A percentile compares a stretch with the other conserved stretches of the same genome.
These are phyloP conservation scores for Gamarada debralockiae DNA, from an alignment of 495 filamentous ascomycete genomes.

Conservation along the genomic window DNA sequence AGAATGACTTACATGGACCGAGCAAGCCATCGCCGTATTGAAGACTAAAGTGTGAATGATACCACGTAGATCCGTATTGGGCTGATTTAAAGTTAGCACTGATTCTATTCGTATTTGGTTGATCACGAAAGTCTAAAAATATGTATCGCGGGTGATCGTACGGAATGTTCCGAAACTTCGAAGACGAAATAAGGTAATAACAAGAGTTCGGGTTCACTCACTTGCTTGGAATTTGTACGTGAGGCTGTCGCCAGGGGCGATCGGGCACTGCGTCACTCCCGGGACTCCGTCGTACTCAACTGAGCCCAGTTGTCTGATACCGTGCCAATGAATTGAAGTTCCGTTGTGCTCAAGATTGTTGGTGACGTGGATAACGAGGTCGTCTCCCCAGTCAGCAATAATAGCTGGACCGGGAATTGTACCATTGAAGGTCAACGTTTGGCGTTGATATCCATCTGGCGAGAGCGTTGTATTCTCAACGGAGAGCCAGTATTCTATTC, in stretches of 20 bases:
- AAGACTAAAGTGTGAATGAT: slow-evolving; percentile 55
- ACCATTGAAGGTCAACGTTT: slow-evolving; percentile 40
- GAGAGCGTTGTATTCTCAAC: slow-evolving; percentile 39
- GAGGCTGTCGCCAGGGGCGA: slow-evolving; percentile 37
- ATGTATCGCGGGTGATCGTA: too few species aligned
- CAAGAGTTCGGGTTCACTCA: too few species aligned
- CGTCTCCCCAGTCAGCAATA: slow-evolving; percentile 32
- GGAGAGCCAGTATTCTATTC: slow-evolving; percentile 35
- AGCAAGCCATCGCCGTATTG: slow-evolving; percentile 49
- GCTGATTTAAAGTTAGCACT: too few species aligned
- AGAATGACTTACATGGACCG: too few species aligned
- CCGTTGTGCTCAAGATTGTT: slow-evolving; percentile 38
- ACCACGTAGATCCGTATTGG: slow-evolving; percentile 59
- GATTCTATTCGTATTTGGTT: too few species aligned
- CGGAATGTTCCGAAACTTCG: too few species aligned
- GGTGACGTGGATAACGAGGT: slow-evolving; percentile 47
- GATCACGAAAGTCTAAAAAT: too few species aligned
- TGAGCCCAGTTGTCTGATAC: slow-evolving; percentile 30
- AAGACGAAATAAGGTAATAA: too few species aligned
- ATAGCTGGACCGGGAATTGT: slow-evolving; percentile 40
- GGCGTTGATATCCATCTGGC: slow-evolving; percentile 44
- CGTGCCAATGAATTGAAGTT: slow-evolving; percentile 48
- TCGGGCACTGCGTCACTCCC: slow-evolving; percentile 45
- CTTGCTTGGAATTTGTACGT: slow-evolving; percentile 50
- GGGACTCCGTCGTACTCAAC: slow-evolving; percentile 36